phyloP scores from a whole-genome alignment of 2,329 filamentous ascomycete species.

The Raffaelea albimanens region DNA sequence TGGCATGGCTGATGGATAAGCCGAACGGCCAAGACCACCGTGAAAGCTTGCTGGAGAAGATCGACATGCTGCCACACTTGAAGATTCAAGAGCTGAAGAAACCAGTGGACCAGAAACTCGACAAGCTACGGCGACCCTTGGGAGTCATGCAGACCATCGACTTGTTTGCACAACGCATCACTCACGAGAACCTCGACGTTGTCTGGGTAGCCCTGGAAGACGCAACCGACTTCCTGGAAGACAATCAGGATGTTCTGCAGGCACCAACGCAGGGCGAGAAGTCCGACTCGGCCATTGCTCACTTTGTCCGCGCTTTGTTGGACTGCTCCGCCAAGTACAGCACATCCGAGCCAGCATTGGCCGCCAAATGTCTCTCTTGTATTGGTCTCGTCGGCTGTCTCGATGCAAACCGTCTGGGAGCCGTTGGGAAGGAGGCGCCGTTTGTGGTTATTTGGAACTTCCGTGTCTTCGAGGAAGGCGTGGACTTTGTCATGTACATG shows the following conservation, averaged over 20 bases:
- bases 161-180: slow-evolving; percentile 63
- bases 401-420: slow-evolving; percentile 83
- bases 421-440: slow-evolving; percentile 66
- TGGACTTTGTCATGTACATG: slow-evolving; percentile 77
- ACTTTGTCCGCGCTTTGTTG: slow-evolving; percentile 67
- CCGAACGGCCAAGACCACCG: slow-evolving; percentile 40
- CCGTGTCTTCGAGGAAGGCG: slow-evolving; percentile 63
- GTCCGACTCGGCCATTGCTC: slow-evolving; percentile 63
- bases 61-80: slow-evolving; percentile 71
- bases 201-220: slow-evolving; percentile 74
- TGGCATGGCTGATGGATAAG: slow-evolving; percentile 49
- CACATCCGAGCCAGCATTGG: slow-evolving; percentile 55
- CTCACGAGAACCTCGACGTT: slow-evolving; percentile 78
- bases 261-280: slow-evolving; percentile 74
- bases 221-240: slow-evolving; percentile 61
- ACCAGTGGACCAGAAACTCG: slow-evolving; percentile 53
- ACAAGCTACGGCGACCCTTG: slow-evolving; percentile 53
- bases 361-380: slow-evolving; percentile 66
- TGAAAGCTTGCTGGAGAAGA: slow-evolving; percentile 52
- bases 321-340: slow-evolving; percentile 73
- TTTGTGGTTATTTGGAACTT: slow-evolving; percentile 87
- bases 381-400: slow-evolving; percentile 85
- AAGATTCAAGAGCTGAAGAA: slow-evolving; percentile 60
- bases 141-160: slow-evolving; percentile 58
- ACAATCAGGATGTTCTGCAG: slow-evolving; percentile 70